Base-by-base conservation (phyloP, 148 eudicot species). In the Chenopodium quinoa region DNA sequence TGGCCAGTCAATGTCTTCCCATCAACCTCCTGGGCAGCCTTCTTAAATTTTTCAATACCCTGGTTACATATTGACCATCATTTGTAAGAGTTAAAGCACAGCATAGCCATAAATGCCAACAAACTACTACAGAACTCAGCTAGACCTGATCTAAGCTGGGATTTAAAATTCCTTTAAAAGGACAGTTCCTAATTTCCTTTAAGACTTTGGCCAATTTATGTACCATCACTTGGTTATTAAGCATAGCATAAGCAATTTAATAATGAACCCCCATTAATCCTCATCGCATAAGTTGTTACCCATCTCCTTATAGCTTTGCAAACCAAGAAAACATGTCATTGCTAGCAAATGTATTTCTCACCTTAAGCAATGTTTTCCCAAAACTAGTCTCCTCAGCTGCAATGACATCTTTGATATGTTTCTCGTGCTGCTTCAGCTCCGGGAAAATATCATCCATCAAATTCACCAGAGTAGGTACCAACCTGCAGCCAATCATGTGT, bases 31-130 rank as follows among this genome's bases (percentile, higher is more conserved):
- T 88, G 91, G 81, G 93, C 96, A 81, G 93, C 90, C 83, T 88
- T 92, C 88, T 91, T 91, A 85, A 95, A 95, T 80, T 88, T 91
- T 89, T 92, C 94, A 47, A 93, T 92, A 73, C 98, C 98, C 98
- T 95, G 90, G 58, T 71, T 12, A 75, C 9, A 84, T 4, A 79
- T 69, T 40, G 29, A 76, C 70, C 17, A 74, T 67, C n/a, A 29
- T 60, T 37, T 71, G 34, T 17, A 68, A 50, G 16, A 50, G 48
- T 29, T 0, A 76, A 29, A 17, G 56, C 14, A 5, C 70, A 22
- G 16, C 27, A 1, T 1, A 76, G 22, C 1, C 44, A 32, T 34
- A 2, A 40, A n/a, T 23, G 4, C 20, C 23, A 2, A 65, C 52
- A 65, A n/a, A 44, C 78, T 14, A 37, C 52, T 1, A 54, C 65